Percentiles rank a stretch among this genome's conserved stretches.
These are phyloP conservation scores for Pelargonium cotyledonis DNA, from an alignment of 441 rosid species.

Conservation along the genomic window DNA sequence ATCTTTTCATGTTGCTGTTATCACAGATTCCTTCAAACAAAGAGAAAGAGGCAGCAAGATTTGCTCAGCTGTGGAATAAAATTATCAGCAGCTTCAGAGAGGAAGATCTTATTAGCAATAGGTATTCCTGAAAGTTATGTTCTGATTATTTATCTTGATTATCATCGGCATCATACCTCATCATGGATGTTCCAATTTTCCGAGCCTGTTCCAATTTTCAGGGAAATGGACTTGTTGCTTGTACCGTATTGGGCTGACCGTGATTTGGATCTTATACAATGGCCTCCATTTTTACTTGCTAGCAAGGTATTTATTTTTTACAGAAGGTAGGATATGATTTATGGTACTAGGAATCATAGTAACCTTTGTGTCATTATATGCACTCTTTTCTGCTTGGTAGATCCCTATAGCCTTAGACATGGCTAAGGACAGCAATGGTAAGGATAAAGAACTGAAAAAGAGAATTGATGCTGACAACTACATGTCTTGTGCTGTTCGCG, in stretches of 20 bases:
- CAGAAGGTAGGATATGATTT: no score
- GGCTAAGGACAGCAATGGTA: conserved; percentile 96
- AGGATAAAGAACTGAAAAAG: conserved; percentile 85
- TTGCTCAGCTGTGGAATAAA: conserved; percentile 99
- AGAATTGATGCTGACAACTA: conserved; percentile 68
- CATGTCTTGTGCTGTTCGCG: conserved; percentile 89
- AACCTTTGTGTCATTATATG: conserved; percentile 16
- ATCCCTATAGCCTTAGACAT: conserved; percentile 98
- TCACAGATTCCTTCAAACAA: conserved; percentile 55
- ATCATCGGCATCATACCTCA: conserved; percentile 2
- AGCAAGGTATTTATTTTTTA: conserved; percentile 63
- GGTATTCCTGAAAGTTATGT: conserved; percentile 30
- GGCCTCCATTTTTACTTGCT: conserved; percentile 99
- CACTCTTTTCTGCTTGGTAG: conserved; percentile 33
- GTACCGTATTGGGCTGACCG: conserved; percentile 99
- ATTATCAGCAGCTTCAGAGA: conserved; percentile 93
- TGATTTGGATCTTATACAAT: conserved; percentile 78
- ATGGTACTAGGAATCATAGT: no score
- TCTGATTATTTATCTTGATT: conserved; percentile 7
- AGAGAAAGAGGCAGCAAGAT: conserved; percentile 83
- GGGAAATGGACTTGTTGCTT: conserved; percentile 96
- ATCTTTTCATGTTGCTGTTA: conserved; percentile 17
- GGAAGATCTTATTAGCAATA: conserved; percentile 87
- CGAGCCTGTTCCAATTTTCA: conserved; percentile 24
- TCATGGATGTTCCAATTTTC: background rate